Percentiles rank a stretch among this genome's conserved stretches.
These are phyloP conservation scores for Tolypocladium nubicola DNA, from an alignment of 2,329 filamentous ascomycete genomes.

Conservation along the genomic window DNA sequence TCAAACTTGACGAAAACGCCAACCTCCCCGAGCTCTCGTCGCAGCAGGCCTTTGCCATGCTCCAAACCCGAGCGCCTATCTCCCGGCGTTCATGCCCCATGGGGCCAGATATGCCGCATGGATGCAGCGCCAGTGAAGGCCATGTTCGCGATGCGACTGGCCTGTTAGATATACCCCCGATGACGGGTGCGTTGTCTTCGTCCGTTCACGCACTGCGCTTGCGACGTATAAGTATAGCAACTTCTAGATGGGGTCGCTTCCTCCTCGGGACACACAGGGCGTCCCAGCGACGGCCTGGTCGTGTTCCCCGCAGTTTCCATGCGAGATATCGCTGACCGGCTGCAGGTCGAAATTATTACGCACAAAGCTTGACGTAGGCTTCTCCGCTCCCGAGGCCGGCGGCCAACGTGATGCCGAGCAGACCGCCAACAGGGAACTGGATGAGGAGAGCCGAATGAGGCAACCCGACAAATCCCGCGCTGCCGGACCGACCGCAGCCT, in stretches of 20 bases:
- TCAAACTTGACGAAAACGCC: not conserved
- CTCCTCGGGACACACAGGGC: not conserved
- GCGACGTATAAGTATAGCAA: not conserved
- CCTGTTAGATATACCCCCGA: not conserved
- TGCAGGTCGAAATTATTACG: constrained; percentile 1
- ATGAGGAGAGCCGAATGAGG: not conserved
- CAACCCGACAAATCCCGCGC: not conserved
- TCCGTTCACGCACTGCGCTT: not conserved
- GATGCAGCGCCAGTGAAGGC: not conserved
- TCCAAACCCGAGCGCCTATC: not conserved
- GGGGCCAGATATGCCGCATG: not conserved
- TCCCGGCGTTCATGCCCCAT: not conserved
- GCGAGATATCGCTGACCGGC: constrained; percentile 3
- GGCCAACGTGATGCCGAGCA: not conserved
- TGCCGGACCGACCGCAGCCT: not conserved
- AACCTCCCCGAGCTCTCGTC: not conserved
- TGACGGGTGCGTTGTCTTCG: not conserved
- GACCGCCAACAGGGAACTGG: not conserved
- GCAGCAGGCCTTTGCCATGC: not conserved
- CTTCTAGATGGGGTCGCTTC: not conserved
- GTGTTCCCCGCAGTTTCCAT: not conserved
- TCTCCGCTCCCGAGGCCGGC: not conserved
- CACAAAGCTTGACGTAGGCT: not conserved
- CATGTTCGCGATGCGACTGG: not conserved
- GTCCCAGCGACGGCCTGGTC: not conserved